Percentiles rank a stretch among this genome's conserved stretches.
Evolutionary conservation across 345 rosid species (phyloP).

Genomic region (Brassica carinata): DNA sequence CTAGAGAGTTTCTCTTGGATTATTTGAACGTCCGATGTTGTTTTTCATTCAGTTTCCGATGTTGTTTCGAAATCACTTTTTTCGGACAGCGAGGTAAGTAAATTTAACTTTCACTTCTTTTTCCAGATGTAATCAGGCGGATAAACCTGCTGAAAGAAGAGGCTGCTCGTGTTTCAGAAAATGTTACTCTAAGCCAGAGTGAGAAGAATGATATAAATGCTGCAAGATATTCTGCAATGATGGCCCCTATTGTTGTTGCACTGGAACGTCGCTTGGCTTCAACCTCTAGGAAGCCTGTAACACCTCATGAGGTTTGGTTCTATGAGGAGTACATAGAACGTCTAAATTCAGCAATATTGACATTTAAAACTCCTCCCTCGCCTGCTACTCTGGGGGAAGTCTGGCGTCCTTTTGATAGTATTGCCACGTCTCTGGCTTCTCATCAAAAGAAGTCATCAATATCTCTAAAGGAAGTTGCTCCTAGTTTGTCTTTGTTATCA

Average conservation of each 20-base stretch:
- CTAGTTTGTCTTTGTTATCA: slow-evolving; percentile 73
- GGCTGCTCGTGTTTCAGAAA: slow-evolving; percentile 82
- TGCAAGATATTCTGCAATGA: slow-evolving; percentile 93
- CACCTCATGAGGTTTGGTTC: slow-evolving; percentile 92
- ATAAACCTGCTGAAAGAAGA: slow-evolving; percentile 84
- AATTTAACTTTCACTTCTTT: slow-evolving; percentile 24
- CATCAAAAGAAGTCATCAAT: slow-evolving; percentile 80
- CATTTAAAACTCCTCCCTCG: slow-evolving; percentile 77
- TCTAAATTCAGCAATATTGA: slow-evolving; percentile 64
- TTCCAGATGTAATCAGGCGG: slow-evolving; percentile 83
- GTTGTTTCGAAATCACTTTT: slow-evolving; percentile 6
- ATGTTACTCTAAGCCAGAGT: slow-evolving; percentile 77
- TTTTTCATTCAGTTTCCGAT: slow-evolving; percentile 15
- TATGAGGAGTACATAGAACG: slow-evolving; percentile 66
- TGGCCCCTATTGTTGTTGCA: slow-evolving; percentile 89
- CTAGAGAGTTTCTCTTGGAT: not conserved
- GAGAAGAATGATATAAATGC: slow-evolving; percentile 88
- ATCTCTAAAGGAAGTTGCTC: slow-evolving; percentile 84
- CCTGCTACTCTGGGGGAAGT: slow-evolving; percentile 77
- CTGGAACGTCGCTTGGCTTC: slow-evolving; percentile 91
- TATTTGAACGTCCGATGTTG: slow-evolving; percentile 16
- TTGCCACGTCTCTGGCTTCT: slow-evolving; percentile 82
- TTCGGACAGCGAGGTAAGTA: not conserved
- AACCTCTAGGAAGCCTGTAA: slow-evolving; percentile 82
- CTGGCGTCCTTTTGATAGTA: slow-evolving; percentile 84